Evolutionary conservation across 2,329 filamentous ascomycete species (phyloP), one percentile per base, ranked within the genome.

Genomic region (Beauveria varroae): DNA sequence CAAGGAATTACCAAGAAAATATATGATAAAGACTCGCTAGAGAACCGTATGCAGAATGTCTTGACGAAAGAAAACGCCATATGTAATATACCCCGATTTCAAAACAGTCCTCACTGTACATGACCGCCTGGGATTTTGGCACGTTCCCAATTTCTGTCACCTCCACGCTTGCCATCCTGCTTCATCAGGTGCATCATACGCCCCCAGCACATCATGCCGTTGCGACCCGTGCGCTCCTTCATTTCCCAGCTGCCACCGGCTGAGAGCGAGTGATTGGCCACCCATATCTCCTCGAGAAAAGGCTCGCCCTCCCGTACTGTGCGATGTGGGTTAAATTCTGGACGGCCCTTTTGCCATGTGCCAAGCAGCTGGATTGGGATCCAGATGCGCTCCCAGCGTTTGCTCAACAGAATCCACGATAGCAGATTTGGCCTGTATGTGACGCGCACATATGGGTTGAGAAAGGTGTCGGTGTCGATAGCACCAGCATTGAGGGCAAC

Each of bases 371-470:
- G 86, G 3, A 84, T 77, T 4, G 82, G 71, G 0, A 79, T 76
- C 64, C 88, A 86, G 0, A 91, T 75, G 5, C 83, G 76, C 71
- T 92, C 89, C 67, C 88, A 86, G 14, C 85, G 82, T 62, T 83
- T 82, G 5, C 83, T 81, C 30, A 86, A 73, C 2, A 78, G 74
- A 2, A 91, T 76, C 81, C 83, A 86, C 1, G 74, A 74, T 9
- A 89, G 77, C 0, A 85, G 83, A 4, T 69, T 69, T 34, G 76
- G 73, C 52, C 83, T 80, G 70, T 92, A 91, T 1, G 88, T 85
- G 5, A 90, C 87, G 20, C 89, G 83, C 49, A 92, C 82, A 68
- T 83, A 91, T 0, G 89, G 89, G 68, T 92, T 92, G 78, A 91
- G 83, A 68, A 84, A 91, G 57, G 90, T 86, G 2, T 83, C 85